Evolutionary conservation across 441 rosid genomes (phyloP), one percentile per base, ranked within the genome.

Genomic region (Populus hybrid): DNA sequence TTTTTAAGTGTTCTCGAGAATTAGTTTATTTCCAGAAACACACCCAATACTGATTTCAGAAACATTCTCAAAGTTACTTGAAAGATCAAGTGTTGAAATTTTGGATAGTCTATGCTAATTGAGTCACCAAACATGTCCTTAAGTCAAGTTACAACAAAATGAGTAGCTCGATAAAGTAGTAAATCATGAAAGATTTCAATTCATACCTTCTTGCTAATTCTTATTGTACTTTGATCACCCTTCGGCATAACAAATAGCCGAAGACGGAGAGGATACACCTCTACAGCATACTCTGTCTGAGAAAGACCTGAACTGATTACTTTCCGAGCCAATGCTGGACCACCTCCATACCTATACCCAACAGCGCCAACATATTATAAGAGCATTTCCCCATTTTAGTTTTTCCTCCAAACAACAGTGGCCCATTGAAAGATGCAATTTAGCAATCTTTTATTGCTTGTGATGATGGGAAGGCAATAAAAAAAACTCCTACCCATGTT

Each of bases 201-300:
- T 74, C 8, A 53, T 86, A 94, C 99, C 97, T 96, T 96, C 85
- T 94, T 93, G 88, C 99, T 93, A 74, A 96, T 96, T 90, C 98
- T 88, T 83, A 96, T 86, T 53, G 92, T 81, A 79, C 90, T 85
- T 26, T 76, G 89, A 46, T 88, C 98, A 81, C 85, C 92, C 87
- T 93, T 96, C 1, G 91, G 96, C 90, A 86, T 80, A 87, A 90
- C 81, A 77, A 93, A 88, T 34, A 96, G 90, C 83, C 92, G 97
- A 85, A 96, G 97, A 78, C 95, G 97, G 78, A 96, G 87, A 81
- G 99, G 98, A 88, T 96, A 94, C 42, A 96, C 99, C 88, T 94
- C 99, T 57, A 94, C 98, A 65, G 99, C 87, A 86, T 92, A 85
- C 79, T 96, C 99, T 42, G 93, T 91, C 82, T 91, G 97, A 69